Evolutionary conservation across 495 filamentous ascomycete genomes (phyloP).

Genomic region (Pseudoneurospora amorphoporcata): DNA sequence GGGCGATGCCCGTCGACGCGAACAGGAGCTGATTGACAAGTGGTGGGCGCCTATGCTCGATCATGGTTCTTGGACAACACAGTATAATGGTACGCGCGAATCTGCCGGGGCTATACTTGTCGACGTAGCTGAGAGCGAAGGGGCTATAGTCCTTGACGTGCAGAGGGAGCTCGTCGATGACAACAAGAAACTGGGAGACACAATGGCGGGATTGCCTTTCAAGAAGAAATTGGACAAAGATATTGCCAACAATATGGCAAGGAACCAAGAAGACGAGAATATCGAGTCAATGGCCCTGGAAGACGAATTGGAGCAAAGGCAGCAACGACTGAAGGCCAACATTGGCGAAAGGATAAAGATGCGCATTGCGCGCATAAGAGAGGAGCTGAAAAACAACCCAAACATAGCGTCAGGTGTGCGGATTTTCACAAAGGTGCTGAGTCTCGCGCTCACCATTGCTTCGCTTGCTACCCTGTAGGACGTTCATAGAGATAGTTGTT

Average conservation of each 20-base stretch:
- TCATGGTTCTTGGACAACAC: not conserved
- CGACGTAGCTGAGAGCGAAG: too few species aligned
- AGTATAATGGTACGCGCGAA: not conserved
- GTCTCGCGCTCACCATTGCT: too few species aligned
- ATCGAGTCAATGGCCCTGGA: not conserved
- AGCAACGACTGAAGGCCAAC: not conserved
- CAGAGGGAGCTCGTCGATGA: not conserved
- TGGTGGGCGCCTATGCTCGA: constrained; percentile 17
- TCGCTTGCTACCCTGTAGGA: too few species aligned
- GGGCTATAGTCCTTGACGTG: not conserved
- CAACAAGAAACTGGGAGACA: not conserved
- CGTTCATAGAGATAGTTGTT: too few species aligned
- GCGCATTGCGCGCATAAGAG: not conserved
- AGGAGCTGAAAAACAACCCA: not conserved
- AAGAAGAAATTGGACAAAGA: not conserved
- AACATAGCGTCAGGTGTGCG: not conserved
- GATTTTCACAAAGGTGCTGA: too few species aligned
- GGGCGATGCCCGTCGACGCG: too few species aligned
- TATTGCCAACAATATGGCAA: too few species aligned
- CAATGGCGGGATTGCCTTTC: not conserved
- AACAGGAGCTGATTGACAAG: constrained; percentile 22
- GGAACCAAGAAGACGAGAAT: not conserved
- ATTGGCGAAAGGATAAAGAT: not conserved
- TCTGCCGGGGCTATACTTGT: not conserved
- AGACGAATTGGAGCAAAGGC: not conserved